phyloP scores from a whole-genome alignment of 2,329 filamentous ascomycete species.

The Fusarium newnesense region DNA sequence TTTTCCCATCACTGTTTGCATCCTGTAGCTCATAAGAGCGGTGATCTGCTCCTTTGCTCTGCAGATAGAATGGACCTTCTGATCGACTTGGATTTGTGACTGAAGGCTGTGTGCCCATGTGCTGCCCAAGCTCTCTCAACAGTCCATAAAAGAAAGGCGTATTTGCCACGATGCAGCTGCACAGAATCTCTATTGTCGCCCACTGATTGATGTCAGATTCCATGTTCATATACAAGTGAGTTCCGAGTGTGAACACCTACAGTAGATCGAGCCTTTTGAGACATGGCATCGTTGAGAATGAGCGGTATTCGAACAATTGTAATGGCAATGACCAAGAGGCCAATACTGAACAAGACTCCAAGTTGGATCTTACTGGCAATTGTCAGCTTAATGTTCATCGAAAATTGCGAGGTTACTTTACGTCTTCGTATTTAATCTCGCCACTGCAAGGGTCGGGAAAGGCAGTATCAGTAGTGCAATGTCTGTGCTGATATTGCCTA shows the following conservation, averaged over 20 bases:
- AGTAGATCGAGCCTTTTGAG: constrained; percentile 44
- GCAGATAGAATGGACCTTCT: background rate
- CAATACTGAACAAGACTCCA: constrained; percentile 41
- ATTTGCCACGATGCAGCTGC: background rate
- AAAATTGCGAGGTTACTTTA: background rate
- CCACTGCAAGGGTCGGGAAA: constrained; percentile 37
- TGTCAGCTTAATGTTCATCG: background rate
- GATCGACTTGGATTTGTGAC: background rate
- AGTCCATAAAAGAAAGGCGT: background rate
- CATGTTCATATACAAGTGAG: background rate
- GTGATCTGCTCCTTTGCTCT: background rate
- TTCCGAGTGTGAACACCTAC: constrained; percentile 1
- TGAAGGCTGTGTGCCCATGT: background rate
- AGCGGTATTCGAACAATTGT: constrained; percentile 43
- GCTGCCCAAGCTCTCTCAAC: background rate
- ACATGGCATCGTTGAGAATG: constrained; percentile 42
- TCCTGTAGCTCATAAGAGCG: background rate
- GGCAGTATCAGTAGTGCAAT: constrained; percentile 43
- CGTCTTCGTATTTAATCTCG: constrained; percentile 17
- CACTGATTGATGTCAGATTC: constrained; percentile 21
- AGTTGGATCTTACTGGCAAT: constrained; percentile 15
- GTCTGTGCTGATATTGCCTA: constrained; percentile 43
- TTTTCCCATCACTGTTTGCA: background rate
- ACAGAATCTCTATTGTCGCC: constrained; percentile 43
- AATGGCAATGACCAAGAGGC: constrained; percentile 37